Evolutionary conservation across 1,284 basidiomycete species (phyloP).

Genomic region (Anthracocystis panici-leucophaei): DNA sequence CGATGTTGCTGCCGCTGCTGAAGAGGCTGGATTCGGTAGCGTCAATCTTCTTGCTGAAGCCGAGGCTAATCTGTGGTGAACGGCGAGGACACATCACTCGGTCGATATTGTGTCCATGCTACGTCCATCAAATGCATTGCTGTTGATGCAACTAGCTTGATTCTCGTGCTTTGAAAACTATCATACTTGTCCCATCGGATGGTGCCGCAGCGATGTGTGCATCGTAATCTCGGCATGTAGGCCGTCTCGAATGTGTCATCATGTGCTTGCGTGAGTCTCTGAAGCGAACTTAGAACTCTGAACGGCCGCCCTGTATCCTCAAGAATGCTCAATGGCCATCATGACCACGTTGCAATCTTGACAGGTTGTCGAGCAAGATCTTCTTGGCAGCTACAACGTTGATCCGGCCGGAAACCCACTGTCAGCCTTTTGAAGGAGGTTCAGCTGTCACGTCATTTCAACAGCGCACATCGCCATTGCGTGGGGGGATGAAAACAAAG

Average conservation of each 20-base stretch:
- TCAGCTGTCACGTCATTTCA: background rate
- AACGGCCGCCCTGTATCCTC: background rate
- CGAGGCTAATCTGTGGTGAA: slow-evolving; percentile 26
- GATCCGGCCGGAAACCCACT: slow-evolving; percentile 7
- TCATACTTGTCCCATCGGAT: background rate
- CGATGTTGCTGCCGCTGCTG: slow-evolving; percentile 31
- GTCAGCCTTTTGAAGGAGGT: background rate
- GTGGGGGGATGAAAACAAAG: slow-evolving; percentile 4
- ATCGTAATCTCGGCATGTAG: background rate
- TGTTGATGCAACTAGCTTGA: background rate
- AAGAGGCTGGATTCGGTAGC: slow-evolving; percentile 40
- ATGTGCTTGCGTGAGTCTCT: background rate
- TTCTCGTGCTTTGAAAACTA: background rate
- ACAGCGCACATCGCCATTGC: background rate
- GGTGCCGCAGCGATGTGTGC: background rate
- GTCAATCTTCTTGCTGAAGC: slow-evolving; percentile 42
- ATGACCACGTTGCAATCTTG: background rate
- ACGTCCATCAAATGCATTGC: background rate
- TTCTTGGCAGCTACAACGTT: slow-evolving; percentile 3
- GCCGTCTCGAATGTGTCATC: background rate
- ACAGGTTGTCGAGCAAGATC: slow-evolving; percentile 4
- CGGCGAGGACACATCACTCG: background rate
- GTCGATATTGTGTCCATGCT: background rate
- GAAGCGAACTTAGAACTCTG: too few relatives aligned
- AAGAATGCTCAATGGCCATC: background rate